A percentile compares a stretch with the other conserved stretches of the same genome.
Conservation (phyloP, 176 grass and related monocot species). For the Bromus sterilis region DNA sequence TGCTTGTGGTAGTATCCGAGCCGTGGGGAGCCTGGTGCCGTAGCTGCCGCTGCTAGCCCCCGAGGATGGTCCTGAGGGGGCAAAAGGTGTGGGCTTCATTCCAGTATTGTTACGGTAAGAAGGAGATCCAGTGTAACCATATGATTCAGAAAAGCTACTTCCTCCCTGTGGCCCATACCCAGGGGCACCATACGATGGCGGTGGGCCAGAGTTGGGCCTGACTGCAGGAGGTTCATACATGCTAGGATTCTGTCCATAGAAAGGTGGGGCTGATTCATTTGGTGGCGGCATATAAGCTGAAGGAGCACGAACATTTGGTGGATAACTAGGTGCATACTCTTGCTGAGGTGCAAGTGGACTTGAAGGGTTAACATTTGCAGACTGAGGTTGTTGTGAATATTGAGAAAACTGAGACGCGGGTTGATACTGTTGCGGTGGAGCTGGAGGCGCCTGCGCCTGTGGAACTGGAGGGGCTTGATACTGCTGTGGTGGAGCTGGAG, state of each 20-base stretch:
- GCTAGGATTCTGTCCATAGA: slow-evolving; percentile 51
- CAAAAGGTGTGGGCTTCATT: slow-evolving; percentile 43
- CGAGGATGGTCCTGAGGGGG: slow-evolving; percentile 36
- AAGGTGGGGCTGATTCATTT: slow-evolving; percentile 51
- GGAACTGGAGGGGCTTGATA: slow-evolving; percentile 43
- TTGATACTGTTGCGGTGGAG: slow-evolving; percentile 41
- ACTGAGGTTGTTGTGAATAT: slow-evolving; percentile 37
- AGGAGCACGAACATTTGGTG: slow-evolving; percentile 39
- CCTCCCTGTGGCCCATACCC: slow-evolving; percentile 52
- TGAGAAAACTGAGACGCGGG: slow-evolving; percentile 42
- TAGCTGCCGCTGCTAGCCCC: slow-evolving; percentile 41
- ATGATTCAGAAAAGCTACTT: slow-evolving; percentile 54
- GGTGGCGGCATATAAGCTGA: slow-evolving; percentile 47
- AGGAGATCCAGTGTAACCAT: slow-evolving; percentile 60
- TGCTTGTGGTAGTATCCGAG: slow-evolving; percentile 65
- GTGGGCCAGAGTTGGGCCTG: slow-evolving; percentile 41
- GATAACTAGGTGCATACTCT: slow-evolving; percentile 60
- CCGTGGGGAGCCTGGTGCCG: slow-evolving; percentile 53
- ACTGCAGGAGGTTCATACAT: slow-evolving; percentile 46
- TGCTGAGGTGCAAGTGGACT: slow-evolving; percentile 31
- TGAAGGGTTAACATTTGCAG: slow-evolving; percentile 32
- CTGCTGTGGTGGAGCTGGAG: slow-evolving; percentile 33
- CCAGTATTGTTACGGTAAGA: slow-evolving; percentile 50
- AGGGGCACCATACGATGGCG: slow-evolving; percentile 38
- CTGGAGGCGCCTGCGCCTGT: slow-evolving; percentile 36